Evolutionary conservation across 1,139 yeast genomes (phyloP).

Genomic region (Yamadazyma oceani): DNA sequence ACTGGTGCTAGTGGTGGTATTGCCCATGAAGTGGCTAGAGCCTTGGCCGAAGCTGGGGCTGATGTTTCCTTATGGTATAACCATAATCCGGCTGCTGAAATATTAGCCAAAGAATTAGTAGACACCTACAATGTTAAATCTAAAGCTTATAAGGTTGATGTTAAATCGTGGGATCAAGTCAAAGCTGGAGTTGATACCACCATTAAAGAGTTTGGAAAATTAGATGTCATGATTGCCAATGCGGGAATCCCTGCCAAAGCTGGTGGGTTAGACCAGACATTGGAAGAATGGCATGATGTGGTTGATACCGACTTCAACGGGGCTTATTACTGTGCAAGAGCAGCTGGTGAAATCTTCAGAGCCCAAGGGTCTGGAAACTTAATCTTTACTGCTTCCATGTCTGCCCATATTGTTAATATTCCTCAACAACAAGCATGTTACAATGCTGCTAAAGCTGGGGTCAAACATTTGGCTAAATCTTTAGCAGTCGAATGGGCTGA

Average conservation of each 20-base stretch:
- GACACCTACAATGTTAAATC: constrained; percentile 59
- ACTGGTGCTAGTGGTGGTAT: constrained; percentile 86
- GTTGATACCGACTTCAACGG: constrained; percentile 67
- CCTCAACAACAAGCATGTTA: constrained; percentile 58
- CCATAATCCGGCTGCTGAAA: constrained; percentile 58
- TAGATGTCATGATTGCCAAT: constrained; percentile 22
- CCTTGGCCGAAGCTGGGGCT: constrained; percentile 86
- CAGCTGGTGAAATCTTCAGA: constrained; percentile 50
- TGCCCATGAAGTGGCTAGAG: constrained; percentile 77
- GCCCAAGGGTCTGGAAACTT: constrained; percentile 52
- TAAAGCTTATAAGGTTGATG: constrained; percentile 67
- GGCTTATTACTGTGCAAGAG: constrained; percentile 58
- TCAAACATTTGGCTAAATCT: constrained; percentile 50
- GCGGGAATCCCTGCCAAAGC: constrained; percentile 22
- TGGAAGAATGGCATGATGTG: constrained; percentile 44
- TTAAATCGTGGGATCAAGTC: constrained; percentile 61
- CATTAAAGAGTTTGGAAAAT: constrained; percentile 16
- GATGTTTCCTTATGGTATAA: constrained; percentile 31
- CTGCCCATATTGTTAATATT: constrained; percentile 54
- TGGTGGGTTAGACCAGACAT: constrained; percentile 34
- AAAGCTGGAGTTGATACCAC: constrained; percentile 24
- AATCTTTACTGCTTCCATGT: constrained; percentile 63
- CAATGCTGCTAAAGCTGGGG: constrained; percentile 59
- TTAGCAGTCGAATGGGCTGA: constrained; percentile 57
- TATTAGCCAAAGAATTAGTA: constrained; percentile 52